A percentile compares a stretch with the other conserved stretches of the same genome.
Evolutionary conservation across 169 alveolate genomes (phyloP).

Genomic region (Plasmodium relictum): DNA sequence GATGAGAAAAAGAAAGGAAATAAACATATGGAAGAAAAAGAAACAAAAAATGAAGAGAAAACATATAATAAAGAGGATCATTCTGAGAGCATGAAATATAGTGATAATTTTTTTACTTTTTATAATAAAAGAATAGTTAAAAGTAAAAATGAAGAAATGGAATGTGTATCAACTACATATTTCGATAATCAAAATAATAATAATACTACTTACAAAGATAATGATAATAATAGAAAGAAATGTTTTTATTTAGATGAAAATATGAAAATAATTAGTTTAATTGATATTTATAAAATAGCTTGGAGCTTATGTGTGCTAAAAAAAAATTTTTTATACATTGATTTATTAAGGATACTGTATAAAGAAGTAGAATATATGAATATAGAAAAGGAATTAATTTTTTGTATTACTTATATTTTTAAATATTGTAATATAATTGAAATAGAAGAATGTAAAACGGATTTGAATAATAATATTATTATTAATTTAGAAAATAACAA

Average conservation of each 20-base stretch:
- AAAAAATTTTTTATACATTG: slow-evolving; percentile 21
- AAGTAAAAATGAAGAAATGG: background rate
- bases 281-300: slow-evolving; percentile 49
- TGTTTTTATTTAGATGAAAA: slow-evolving; percentile 38
- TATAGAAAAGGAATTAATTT: slow-evolving; percentile 22
- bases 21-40: background rate
- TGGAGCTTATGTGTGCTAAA: slow-evolving; percentile 72
- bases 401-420: slow-evolving; percentile 49
- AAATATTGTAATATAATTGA: slow-evolving; percentile 40
- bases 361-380: slow-evolving; percentile 54
- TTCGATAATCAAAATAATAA: background rate
- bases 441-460: slow-evolving; percentile 37
- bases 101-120: slow-evolving; percentile 29
- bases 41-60: background rate
- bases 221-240: slow-evolving; percentile 4
- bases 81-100: background rate
- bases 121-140: slow-evolving; percentile 51
- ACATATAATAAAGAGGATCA: background rate
- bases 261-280: slow-evolving; percentile 41
- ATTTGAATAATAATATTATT: slow-evolving; percentile 15
- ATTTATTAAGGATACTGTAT: slow-evolving; percentile 38
- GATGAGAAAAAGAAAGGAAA: slow-evolving; percentile 1
- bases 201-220: background rate
- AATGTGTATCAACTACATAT: background rate
- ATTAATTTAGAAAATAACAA: slow-evolving; percentile 18